A percentile compares a stretch with the other conserved stretches of the same genome.
Evolutionary conservation across 371 early-diverging fungal species (phyloP).

Genomic region (Nematocida ironsii): DNA sequence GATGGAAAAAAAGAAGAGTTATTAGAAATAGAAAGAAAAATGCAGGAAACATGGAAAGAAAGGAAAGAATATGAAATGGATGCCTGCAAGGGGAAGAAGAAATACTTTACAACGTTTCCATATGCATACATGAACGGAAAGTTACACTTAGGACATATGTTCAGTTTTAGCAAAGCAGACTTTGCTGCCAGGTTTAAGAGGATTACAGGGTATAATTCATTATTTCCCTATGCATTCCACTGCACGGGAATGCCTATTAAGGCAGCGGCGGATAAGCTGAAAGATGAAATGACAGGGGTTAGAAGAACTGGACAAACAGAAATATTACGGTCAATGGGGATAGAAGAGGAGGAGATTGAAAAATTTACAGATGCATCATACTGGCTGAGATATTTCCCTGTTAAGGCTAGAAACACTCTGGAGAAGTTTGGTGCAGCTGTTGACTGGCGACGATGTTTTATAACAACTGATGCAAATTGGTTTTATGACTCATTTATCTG

Average conservation of each 20-base stretch:
- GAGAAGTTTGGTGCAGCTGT: constrained; percentile 81
- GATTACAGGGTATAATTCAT: constrained; percentile 83
- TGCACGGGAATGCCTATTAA: constrained; percentile 99
- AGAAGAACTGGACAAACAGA: constrained; percentile 68
- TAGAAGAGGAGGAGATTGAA: constrained; percentile 78
- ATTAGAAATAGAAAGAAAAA: constrained; percentile 37
- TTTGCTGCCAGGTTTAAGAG: constrained; percentile 87
- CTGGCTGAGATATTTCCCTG: constrained; percentile 95
- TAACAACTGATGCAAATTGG: constrained; percentile 96
- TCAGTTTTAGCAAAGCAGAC: constrained; percentile 91
- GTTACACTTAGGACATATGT: constrained; percentile 96
- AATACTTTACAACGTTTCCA: constrained; percentile 92
- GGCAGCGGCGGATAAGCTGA: constrained; percentile 94
- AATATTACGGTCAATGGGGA: constrained; percentile 86
- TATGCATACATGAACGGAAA: constrained; percentile 99
- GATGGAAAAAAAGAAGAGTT: constrained; percentile 51
- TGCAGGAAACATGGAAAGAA: constrained; percentile 27
- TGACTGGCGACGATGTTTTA: constrained; percentile 95
- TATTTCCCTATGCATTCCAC: constrained; percentile 98
- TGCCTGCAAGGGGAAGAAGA: constrained; percentile 65
- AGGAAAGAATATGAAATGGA: constrained; percentile 19
- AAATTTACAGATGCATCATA: constrained; percentile 87
- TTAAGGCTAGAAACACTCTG: constrained; percentile 78
- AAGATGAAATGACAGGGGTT: constrained; percentile 78
- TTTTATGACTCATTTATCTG: constrained; percentile 97